Evolutionary conservation across 768 basidiomycete genomes (phyloP).

Genomic region (Albatrellus ellisii): DNA sequence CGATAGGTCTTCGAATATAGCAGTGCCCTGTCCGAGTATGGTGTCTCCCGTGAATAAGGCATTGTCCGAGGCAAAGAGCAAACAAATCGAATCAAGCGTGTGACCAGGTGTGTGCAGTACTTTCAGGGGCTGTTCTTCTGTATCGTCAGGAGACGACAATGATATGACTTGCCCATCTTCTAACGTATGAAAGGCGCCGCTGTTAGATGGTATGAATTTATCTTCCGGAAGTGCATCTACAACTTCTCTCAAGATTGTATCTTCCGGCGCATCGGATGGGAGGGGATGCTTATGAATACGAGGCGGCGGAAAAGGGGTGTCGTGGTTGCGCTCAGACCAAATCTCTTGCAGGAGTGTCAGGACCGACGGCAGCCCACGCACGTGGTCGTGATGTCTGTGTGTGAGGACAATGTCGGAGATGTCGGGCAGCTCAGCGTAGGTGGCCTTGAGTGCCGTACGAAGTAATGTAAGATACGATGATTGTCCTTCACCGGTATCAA

Average conservation of each 20-base stretch:
- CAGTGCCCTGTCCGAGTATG: slow-evolving; percentile 80
- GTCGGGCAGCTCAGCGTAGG: slow-evolving; percentile 31
- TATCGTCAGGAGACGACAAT: too few species aligned
- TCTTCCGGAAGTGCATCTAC: slow-evolving; percentile 28
- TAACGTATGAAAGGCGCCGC: slow-evolving; percentile 43
- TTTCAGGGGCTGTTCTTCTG: too few species aligned
- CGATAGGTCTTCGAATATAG: slow-evolving; percentile 77
- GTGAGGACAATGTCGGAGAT: slow-evolving; percentile 87
- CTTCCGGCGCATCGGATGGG: slow-evolving; percentile 18
- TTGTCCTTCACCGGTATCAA: slow-evolving; percentile 75
- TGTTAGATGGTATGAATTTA: slow-evolving; percentile 30
- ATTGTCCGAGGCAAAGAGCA: slow-evolving; percentile 54
- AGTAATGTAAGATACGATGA: slow-evolving; percentile 57
- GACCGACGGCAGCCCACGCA: slow-evolving; percentile 61
- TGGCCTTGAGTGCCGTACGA: slow-evolving; percentile 32
- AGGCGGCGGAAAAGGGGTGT: slow-evolving; percentile 44
- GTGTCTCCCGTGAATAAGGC: slow-evolving; percentile 87
- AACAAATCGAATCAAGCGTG: slow-evolving; percentile 72
- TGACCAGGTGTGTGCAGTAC: slow-evolving; percentile 93
- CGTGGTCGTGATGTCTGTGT: slow-evolving; percentile 85
- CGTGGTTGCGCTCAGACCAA: slow-evolving; percentile 35
- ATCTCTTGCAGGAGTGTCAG: slow-evolving; percentile 48
- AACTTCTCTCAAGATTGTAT: slow-evolving; percentile 28
- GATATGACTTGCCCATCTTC: slow-evolving; percentile 38
- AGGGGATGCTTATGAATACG: slow-evolving; percentile 64